These are phyloP conservation scores for Cytospora paraplurivora DNA, from an alignment of 2,329 filamentous ascomycete species.

Conservation along the genomic window DNA sequence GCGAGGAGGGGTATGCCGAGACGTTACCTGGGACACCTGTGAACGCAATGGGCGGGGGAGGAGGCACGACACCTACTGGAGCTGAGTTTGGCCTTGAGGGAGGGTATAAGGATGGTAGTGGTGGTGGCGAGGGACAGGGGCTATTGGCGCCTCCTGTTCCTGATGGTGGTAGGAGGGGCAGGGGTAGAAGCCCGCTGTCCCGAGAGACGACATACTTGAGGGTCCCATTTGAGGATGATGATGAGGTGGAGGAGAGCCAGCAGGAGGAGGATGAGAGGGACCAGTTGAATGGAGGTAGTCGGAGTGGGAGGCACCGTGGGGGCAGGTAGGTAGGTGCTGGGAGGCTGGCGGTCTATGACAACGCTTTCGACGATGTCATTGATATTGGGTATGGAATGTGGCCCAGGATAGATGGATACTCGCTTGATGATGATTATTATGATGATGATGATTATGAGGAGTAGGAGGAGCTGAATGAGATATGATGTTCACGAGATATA, in stretches of 20 bases:
- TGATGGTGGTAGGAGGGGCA: neutral
- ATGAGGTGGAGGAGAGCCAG: slow-evolving; percentile 10
- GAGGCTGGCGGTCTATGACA: neutral
- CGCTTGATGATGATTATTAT: neutral
- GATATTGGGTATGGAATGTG: too few relatives aligned
- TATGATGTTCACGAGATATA: neutral
- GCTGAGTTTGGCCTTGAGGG: slow-evolving; percentile 2
- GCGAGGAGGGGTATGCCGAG: slow-evolving; percentile 26
- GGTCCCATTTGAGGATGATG: slow-evolving; percentile 24
- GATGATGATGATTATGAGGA: neutral
- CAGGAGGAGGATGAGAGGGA: slow-evolving; percentile 16
- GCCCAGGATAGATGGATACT: neutral
- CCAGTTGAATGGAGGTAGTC: neutral
- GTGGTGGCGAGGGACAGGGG: slow-evolving; percentile 1
- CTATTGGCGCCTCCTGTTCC: slow-evolving; percentile 12
- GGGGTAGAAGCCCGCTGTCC: slow-evolving; percentile 22
- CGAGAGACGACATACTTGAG: slow-evolving; percentile 16
- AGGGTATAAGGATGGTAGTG: neutral
- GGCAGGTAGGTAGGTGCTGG: too few relatives aligned
- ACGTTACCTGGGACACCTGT: slow-evolving; percentile 28
- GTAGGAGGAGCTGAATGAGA: neutral
- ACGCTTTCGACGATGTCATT: neutral
- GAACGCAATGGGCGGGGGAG: neutral
- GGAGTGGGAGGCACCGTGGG: neutral
- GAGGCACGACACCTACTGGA: slow-evolving; percentile 3